Base-by-base conservation (phyloP, 352 stramenopile species). In the Phytopythium ostracodes region DNA sequence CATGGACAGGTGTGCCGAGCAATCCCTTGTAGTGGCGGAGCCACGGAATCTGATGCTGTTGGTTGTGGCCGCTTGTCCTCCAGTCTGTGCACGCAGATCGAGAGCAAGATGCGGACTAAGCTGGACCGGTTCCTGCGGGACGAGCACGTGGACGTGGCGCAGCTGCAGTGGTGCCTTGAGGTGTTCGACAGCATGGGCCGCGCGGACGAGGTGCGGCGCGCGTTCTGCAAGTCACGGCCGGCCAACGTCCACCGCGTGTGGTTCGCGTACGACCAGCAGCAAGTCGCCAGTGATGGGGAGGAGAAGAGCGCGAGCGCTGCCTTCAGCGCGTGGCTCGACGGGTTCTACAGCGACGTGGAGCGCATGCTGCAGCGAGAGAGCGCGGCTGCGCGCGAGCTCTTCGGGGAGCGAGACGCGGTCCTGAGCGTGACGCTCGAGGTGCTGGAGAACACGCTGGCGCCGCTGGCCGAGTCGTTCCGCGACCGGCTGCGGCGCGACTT, bases 281-380 rank as follows among this genome's bases (percentile, higher is more conserved):
- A 76, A 15, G 38, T 12, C 24, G 9, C 46, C 1, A 25, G n/a
- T 9, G 52, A 31, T 25, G 29, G 33, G 2, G 50, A 42, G 2
- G 31, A 7, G 6, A 33, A n/a, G 46, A 52, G 46, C 46, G 46
- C 46, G 22, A 52, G 4, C 46, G 46, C 46, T 11, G 46, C 1
- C 0, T 84, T 89, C 57, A 47, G 60, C 6, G 50, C 17, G 8
- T 90, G 81, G 80, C 67, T 92, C 4, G 72, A 81, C 8, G 63
- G 33, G 0, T 92, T 92, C 22, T 92, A 89, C 59, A 57, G 15
- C 15, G 66, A 89, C 35, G 72, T 89, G 47, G 40, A 81, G 20
- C 65, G 62, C 6, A 81, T 89, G 77, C 58, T 92, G 27, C 71
- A 85, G 63, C 72, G 69, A 4, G 84, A 92, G 58, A 77, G 59